Evolutionary conservation across 768 basidiomycete species (phyloP), one percentile per base, ranked within the genome.

Genomic region (Rhizopogon vesiculosus): DNA sequence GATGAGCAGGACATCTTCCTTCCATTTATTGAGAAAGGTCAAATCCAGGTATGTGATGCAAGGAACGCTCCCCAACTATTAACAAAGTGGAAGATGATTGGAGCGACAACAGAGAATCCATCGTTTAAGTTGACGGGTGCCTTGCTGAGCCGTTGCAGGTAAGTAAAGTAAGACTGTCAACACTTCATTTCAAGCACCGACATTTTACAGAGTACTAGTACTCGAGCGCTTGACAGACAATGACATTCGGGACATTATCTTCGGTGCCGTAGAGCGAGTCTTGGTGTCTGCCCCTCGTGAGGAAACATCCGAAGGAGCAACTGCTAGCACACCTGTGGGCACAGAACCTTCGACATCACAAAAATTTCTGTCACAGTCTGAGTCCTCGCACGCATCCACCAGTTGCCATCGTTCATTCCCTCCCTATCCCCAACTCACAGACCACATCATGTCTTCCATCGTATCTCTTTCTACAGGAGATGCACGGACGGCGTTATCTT

Each of bases 81-180:
- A 33, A 29, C 35, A 22, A 18, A 28, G 13, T 15, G 18, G 16
- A 13, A 87, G 82, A 72, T 91, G 29, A 81, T 92, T 62, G 90
- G 90, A 28, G 90, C 91, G 1, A 94, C 91, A 3, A 93, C 91
- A 1, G 92, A 94, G 69, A 94, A 94, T 59, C 91, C 91, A 1
- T 91, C 89, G 0, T 94, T 94, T 74, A 89, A 87, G 61, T 68
- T 91, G 33, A 89, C 84, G 16, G 77, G 83, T 33, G 85, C 89
- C 10, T 74, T 91, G 29, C 71, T 91, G 31, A 86, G 86, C 64
- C 83, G 89, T 43, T 91, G 89, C 69, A 80, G 89, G 89, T 87
- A 59, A 63, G 80, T 71, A 31, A 35, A 18, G 22, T 44, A 9
- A 44, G 42, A 38, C 25, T 42, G 51, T 41, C 25, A n/a, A 46